phyloP scores from a whole-genome alignment of 768 basidiomycete species.

The Postia placenta region DNA sequence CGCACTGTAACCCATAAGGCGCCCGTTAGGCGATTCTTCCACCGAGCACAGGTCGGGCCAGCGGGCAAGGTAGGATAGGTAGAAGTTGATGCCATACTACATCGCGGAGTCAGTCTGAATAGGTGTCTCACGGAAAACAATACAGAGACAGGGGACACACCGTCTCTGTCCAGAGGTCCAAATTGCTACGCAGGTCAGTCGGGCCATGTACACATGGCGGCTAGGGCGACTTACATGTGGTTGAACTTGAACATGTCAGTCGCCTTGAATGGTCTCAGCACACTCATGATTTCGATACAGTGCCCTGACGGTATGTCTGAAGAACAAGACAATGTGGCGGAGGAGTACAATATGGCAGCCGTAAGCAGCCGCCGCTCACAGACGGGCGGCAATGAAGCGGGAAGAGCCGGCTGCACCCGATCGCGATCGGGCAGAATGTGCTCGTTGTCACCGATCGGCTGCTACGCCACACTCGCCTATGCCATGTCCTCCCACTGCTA shows the following conservation, averaged over 20 bases:
- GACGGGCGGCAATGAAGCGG: no score
- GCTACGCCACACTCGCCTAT: no score
- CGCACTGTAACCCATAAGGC: slow-evolving; percentile 92
- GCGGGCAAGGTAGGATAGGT: slow-evolving; percentile 78
- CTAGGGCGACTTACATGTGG: slow-evolving; percentile 57
- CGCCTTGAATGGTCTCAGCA: slow-evolving; percentile 80
- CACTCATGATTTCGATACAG: slow-evolving; percentile 69
- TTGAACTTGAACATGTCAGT: slow-evolving; percentile 92
- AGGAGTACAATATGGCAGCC: no score
- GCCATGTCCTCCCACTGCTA: no score
- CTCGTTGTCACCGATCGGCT: no score
- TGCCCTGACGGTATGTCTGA: no score
- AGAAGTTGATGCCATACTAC: slow-evolving; percentile 86
- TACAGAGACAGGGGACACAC: slow-evolving; percentile 35
- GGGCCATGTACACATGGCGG: background rate
- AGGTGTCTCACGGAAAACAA: background rate
- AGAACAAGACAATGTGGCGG: no score
- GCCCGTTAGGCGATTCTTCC: slow-evolving; percentile 73
- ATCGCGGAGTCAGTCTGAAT: background rate
- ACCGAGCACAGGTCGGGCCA: slow-evolving; percentile 92
- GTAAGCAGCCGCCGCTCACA: no score
- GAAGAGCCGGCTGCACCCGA: no score
- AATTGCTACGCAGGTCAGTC: slow-evolving; percentile 49
- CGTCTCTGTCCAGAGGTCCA: slow-evolving; percentile 97
- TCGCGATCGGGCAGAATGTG: no score